phyloP scores from a whole-genome alignment of 495 filamentous ascomycete genomes.

The Daldinia concentrica region DNA sequence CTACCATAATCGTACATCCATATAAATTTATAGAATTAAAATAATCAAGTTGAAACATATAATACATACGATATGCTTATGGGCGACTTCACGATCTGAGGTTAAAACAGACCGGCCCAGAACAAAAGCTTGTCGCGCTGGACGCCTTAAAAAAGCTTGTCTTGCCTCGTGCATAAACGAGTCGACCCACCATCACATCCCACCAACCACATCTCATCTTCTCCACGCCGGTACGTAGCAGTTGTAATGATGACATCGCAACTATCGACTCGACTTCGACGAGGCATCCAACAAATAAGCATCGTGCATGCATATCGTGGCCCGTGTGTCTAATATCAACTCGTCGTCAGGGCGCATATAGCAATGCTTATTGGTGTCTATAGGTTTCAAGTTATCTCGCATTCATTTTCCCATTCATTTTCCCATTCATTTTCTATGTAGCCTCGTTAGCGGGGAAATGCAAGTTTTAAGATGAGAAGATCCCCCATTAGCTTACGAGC shows the following conservation, averaged over 20 bases:
- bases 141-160: constrained; percentile 45
- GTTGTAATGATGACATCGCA: constrained; percentile 35
- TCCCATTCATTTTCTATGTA: background rate
- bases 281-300: constrained; percentile 25
- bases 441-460: background rate
- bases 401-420: background rate
- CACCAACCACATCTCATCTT: constrained; percentile 25
- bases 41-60: background rate
- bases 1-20: background rate
- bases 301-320: constrained; percentile 1
- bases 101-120: constrained; percentile 33
- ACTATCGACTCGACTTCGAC: constrained; percentile 20
- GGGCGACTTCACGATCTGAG: constrained; percentile 2
- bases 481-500: constrained; percentile 12
- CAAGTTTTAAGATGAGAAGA: constrained; percentile 11
- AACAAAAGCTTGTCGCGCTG: constrained; percentile 42
- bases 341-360: constrained; percentile 3
- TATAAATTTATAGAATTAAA: background rate
- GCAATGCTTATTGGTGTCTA: background rate
- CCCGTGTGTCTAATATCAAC: constrained; percentile 8
- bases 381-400: background rate
- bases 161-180: constrained; percentile 42
- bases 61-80: background rate
- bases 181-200: constrained; percentile 20
- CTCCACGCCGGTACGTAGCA: constrained; percentile 8